Percentiles rank a stretch among this genome's conserved stretches.
Evolutionary conservation across 441 rosid genomes (phyloP).

Genomic region (Arabidopsis lyrata): DNA sequence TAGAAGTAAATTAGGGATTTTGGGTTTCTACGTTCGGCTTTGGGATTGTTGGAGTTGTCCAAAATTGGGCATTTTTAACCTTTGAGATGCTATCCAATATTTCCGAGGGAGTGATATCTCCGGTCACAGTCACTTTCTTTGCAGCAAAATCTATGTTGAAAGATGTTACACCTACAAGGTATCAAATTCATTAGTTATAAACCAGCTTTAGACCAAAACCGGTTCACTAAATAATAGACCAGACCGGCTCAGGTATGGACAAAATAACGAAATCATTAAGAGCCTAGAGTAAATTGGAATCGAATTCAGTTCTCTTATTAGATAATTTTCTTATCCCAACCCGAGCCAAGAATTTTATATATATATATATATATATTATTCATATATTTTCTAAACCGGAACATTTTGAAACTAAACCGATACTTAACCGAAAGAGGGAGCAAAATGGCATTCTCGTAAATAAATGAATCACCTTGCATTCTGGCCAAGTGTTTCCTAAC

Average conservation of each 20-base stretch:
- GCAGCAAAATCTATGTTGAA: constrained; percentile 82
- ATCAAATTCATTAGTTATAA: neutral
- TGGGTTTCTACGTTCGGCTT: constrained; percentile 25
- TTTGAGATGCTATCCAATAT: constrained; percentile 82
- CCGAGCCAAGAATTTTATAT: neutral
- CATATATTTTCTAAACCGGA: neutral
- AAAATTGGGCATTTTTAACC: constrained; percentile 81
- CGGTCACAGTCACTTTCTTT: constrained; percentile 83
- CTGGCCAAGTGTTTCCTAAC: constrained; percentile 87
- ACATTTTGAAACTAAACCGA: constrained; percentile 15
- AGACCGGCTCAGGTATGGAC: neutral
- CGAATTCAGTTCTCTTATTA: neutral
- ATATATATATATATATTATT: too few species aligned
- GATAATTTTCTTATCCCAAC: neutral
- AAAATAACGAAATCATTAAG: constrained; percentile 10
- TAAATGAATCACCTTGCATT: constrained; percentile 71
- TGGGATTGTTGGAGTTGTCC: constrained; percentile 52
- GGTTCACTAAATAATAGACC: neutral
- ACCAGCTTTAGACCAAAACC: constrained; percentile 10
- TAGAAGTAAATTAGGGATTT: neutral
- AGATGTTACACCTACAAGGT: constrained; percentile 72
- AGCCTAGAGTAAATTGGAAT: neutral
- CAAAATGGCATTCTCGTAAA: neutral
- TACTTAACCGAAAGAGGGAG: neutral
- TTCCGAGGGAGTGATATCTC: constrained; percentile 74